Conservation (phyloP, 2,329 filamentous ascomycete species). For the Xylaria arbuscula region DNA sequence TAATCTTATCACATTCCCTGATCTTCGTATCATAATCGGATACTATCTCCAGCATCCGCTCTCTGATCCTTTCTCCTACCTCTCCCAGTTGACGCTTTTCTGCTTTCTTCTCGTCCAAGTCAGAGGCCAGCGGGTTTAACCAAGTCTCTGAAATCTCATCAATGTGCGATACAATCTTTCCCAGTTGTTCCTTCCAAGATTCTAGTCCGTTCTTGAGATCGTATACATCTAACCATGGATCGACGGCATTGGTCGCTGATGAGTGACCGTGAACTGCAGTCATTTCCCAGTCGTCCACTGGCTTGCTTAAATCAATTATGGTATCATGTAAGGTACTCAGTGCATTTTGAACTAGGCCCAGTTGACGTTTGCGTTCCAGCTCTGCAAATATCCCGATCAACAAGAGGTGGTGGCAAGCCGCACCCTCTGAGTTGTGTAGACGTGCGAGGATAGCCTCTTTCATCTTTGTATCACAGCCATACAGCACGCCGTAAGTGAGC, state of each 20-base stretch:
- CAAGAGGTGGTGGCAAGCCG: background rate
- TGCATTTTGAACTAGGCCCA: background rate
- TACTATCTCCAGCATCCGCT: background rate
- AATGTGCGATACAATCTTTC: background rate
- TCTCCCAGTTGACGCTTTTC: too few species aligned
- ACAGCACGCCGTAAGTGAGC: conserved; percentile 3
- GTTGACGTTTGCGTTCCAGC: conserved; percentile 5
- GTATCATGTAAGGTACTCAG: too few species aligned
- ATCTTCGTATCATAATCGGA: conserved; percentile 6
- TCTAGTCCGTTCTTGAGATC: background rate
- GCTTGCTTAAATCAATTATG: too few species aligned
- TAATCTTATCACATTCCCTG: background rate
- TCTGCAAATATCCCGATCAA: conserved; percentile 1
- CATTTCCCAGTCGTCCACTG: too few species aligned
- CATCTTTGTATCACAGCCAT: background rate
- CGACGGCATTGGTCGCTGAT: too few species aligned
- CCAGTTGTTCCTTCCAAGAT: background rate
- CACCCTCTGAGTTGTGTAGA: background rate
- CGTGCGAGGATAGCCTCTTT: background rate
- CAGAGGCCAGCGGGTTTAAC: too few species aligned
- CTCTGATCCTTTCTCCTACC: background rate
- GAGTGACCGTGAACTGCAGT: too few species aligned
- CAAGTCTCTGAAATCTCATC: too few species aligned
- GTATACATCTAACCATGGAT: background rate
- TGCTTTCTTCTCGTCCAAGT: too few species aligned